A percentile compares a stretch with the other conserved stretches of the same genome.
These are phyloP conservation scores for Theileria annulata DNA, from an alignment of 169 alveolate genomes.

Conservation along the genomic window DNA sequence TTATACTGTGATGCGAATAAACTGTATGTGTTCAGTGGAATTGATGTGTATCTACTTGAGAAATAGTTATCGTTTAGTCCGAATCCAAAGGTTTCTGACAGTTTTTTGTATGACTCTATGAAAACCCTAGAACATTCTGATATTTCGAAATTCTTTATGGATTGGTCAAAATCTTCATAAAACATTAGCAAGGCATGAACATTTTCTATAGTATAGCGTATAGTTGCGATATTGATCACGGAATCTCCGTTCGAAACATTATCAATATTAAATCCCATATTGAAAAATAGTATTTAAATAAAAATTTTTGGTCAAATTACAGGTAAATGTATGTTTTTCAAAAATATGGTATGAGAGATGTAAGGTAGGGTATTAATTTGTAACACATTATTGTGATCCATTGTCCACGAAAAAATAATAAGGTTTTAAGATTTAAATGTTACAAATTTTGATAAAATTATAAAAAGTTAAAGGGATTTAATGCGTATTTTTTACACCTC, in stretches of 20 bases:
- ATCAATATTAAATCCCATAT: slow-evolving; percentile 15
- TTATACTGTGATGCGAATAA: background rate
- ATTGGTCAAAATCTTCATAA: slow-evolving; percentile 15
- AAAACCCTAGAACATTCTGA: background rate
- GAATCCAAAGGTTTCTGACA: background rate
- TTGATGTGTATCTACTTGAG: slow-evolving; percentile 17
- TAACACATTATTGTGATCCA: background rate
- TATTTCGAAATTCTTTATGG: background rate
- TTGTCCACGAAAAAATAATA: background rate
- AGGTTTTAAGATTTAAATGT: background rate
- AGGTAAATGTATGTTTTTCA: background rate
- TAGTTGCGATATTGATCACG: background rate
- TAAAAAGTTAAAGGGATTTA: background rate
- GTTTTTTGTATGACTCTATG: background rate
- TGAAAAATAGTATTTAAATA: background rate
- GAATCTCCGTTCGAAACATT: slow-evolving; percentile 7
- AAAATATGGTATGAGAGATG: background rate
- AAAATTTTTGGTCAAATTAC: background rate
- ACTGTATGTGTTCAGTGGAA: slow-evolving; percentile 1
- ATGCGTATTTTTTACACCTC: background rate
- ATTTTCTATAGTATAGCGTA: background rate
- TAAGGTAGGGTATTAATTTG: background rate
- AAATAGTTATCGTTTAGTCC: slow-evolving; percentile 1
- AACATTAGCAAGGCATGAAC: background rate
- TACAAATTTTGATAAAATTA: background rate